Evolutionary conservation across 768 basidiomycete genomes (phyloP), one percentile per base, ranked within the genome.

Genomic region (Solioccasus polychromus): DNA sequence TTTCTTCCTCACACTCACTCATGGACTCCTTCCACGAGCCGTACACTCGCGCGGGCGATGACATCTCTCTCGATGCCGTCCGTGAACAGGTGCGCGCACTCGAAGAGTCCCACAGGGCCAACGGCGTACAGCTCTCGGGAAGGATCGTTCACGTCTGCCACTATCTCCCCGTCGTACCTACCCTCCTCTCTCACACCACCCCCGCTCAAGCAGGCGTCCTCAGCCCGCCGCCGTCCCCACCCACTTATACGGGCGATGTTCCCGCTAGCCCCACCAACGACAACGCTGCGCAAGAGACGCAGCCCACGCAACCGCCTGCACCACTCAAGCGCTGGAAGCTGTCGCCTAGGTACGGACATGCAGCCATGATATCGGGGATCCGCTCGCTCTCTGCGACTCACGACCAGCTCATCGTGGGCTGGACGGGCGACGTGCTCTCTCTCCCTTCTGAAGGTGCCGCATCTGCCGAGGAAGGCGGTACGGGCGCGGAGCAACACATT

Each of bases 301-400:
- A 35, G 8, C 51, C 35, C 7, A 47, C 46, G 6, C 47, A 54
- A 8, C 44, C 49, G 1, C 49, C 55, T 10, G 38, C 47, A 28
- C 52, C 70, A 0, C 48, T 52, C 25, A 52, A 35, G 30, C 71
- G 73, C 29, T 99, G 95, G 95, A 77, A 79, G 15, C 71, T 99
- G 5, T 67, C 78, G 2, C 79, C 83, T 2, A 77, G 95, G 31
- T 84, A 92, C 52, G 94, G 93, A 15, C 96, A 98, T 62, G 80
- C 90, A 8, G 95, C 95, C 10, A 92, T 98, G 88, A 86, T 93
- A 48, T 88, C 86, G 35, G 95, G 95, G 25, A 92, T 97, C 59
- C 82, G 84, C 42, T 88, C 86, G 10, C 79, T 99, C 28, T 76
- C 84, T 3, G 71, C 81, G 11, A 87, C 88, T 0, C 88, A 95